A percentile compares a stretch with the other conserved stretches of the same genome.
phyloP scores from a whole-genome alignment of 768 basidiomycete genomes.

The Amanita muscaria region DNA sequence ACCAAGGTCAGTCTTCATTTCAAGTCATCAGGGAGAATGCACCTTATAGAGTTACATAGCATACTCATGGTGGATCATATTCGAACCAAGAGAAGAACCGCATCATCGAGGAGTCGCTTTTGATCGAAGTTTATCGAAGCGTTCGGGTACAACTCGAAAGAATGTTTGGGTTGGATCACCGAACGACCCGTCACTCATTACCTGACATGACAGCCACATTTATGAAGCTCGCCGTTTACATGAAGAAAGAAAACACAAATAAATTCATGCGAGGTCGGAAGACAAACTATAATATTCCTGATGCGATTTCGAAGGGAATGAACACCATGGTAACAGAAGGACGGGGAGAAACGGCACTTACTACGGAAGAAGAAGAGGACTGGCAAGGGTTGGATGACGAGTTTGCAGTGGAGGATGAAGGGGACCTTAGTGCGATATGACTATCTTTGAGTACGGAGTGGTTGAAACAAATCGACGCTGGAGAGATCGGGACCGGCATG shows the following conservation, averaged over 20 bases:
- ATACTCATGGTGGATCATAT: background rate
- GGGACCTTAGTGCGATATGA: too few species aligned
- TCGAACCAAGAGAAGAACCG: background rate
- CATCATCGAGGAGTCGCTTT: background rate
- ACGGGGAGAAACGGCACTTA: too few species aligned
- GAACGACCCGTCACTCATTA: background rate
- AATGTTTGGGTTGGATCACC: background rate
- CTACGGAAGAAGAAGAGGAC: too few species aligned
- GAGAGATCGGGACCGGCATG: too few species aligned
- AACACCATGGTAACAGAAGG: background rate
- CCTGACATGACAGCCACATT: conserved; percentile 1
- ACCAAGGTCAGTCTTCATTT: conserved; percentile 1
- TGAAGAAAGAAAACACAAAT: background rate
- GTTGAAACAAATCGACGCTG: too few species aligned
- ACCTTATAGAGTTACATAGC: background rate
- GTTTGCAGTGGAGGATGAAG: too few species aligned
- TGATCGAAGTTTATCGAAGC: background rate
- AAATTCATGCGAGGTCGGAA: background rate
- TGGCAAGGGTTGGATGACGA: too few species aligned
- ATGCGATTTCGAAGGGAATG: background rate
- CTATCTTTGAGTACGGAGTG: too few species aligned
- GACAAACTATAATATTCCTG: background rate
- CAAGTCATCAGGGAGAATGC: background rate
- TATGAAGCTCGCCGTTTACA: background rate
- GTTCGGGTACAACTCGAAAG: background rate